Evolutionary conservation across 1,139 yeast species (phyloP), one percentile per base, ranked within the genome.

Genomic region (Scheffersomyces lignicola): DNA sequence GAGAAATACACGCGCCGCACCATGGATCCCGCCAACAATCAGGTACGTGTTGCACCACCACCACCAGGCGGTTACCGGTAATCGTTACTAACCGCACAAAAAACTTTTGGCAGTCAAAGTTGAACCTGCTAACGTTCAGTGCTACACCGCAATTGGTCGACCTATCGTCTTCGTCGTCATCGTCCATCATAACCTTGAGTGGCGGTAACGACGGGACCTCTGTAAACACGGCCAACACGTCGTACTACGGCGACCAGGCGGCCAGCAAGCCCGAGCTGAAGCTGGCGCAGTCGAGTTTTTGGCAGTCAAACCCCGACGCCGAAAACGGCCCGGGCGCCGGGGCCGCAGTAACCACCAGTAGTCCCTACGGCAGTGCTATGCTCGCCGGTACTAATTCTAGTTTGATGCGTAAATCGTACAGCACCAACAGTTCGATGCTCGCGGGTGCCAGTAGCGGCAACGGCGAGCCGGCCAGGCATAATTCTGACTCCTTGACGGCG

Each of bases 231-330:
- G 13, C 30, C 5, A 32, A 32, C 17, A 26, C 35, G 10, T 32
- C 35, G 3, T 35, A 23, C 8, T 27, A 29, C n/a, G 17, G 29
- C 15, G 38, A 35, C 11, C 23, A 16, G 9, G 15, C 21, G 10
- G 24, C 27, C 22, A 16, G 8, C 30, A 31, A 15, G 26, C 21
- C 12, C 27, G 13, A 25, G n/a, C 11, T n/a, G n/a, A 27, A 12
- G 4, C 35, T 11, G 15, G 6, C 18, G 20, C 47, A 43, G 44
- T 30, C 29, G 4, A 43, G 38, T 32, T 43, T 44, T 33, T 47
- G 49, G 50, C 48, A 38, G 33, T 36, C 44, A n/a, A 30, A 17
- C 18, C 11, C 32, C 11, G 20, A 26, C 6, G 18, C 7, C 18
- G 20, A 26, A 4, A 25, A 25, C 16, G 8, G 13, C 13, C 6